Evolutionary conservation across 2,329 filamentous ascomycete genomes (phyloP).

Genomic region (Diaporthe velutina): DNA sequence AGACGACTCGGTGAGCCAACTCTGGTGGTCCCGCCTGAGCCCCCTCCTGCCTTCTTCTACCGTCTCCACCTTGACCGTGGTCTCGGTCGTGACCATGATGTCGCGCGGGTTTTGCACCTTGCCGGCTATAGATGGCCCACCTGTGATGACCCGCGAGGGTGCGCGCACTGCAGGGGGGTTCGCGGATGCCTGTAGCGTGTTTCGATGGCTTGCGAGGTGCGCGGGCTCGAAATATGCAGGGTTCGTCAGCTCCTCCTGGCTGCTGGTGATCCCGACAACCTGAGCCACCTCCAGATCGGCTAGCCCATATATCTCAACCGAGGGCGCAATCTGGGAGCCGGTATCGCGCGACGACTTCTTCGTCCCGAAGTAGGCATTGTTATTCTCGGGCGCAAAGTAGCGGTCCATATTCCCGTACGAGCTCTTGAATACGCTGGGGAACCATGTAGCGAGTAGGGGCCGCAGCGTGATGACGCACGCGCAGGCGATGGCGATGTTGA

Average conservation of each 20-base stretch:
- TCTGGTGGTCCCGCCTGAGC: conserved; percentile 10
- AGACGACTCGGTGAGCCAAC: conserved; percentile 13
- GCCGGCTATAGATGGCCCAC: not conserved
- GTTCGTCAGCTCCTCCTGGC: conserved; percentile 13
- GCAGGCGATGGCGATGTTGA: conserved; percentile 48
- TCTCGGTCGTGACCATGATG: conserved; percentile 34
- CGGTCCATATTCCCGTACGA: conserved; percentile 15
- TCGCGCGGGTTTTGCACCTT: conserved; percentile 18
- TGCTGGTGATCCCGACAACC: conserved; percentile 22
- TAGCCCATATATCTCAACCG: conserved; percentile 22
- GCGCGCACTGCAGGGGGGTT: not conserved
- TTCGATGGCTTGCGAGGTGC: conserved; percentile 8
- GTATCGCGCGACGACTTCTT: conserved; percentile 27
- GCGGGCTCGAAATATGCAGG: conserved; percentile 14
- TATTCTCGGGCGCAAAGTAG: conserved; percentile 17
- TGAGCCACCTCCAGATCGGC: conserved; percentile 32
- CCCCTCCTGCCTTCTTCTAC: not conserved
- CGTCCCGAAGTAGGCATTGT: conserved; percentile 8
- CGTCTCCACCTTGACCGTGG: conserved; percentile 25
- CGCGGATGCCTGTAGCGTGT: not conserved
- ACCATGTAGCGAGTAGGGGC: conserved; percentile 44
- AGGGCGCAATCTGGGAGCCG: not conserved
- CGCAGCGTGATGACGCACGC: conserved; percentile 48
- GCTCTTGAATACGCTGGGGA: conserved; percentile 38
- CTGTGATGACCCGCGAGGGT: not conserved